Evolutionary conservation across 2,329 filamentous ascomycete genomes (phyloP).

Genomic region (Fusarium fujikuroi): DNA sequence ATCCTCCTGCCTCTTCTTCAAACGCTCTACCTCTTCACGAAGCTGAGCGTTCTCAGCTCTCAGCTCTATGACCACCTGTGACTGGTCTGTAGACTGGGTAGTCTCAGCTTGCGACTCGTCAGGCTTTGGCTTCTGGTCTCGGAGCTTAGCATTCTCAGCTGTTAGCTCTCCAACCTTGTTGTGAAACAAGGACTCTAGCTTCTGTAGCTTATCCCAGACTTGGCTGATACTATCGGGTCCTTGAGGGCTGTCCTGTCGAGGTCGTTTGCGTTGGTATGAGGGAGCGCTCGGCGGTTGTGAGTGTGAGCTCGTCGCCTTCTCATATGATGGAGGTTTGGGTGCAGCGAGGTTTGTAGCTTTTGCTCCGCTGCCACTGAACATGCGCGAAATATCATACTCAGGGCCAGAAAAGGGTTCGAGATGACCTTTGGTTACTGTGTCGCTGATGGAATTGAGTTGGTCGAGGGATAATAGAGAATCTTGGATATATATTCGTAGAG

Average conservation of each 20-base stretch:
- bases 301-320: neutral
- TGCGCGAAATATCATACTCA: constrained; percentile 2
- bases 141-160: neutral
- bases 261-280: neutral
- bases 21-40: neutral
- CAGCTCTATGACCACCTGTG: neutral
- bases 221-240: neutral
- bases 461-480: neutral
- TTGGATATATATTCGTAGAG: constrained; percentile 7
- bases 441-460: neutral
- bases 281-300: neutral
- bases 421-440: neutral
- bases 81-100: neutral
- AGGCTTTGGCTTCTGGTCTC: neutral
- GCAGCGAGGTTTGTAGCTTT: neutral
- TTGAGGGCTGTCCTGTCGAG: neutral
- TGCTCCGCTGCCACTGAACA: constrained; percentile 10
- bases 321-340: neutral
- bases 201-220: constrained; percentile 4
- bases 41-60: neutral
- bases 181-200: neutral
- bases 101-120: neutral
- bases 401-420: neutral
- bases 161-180: neutral
- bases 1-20: neutral